Evolutionary conservation across 129 eudicot species (phyloP), one percentile per base, ranked within the genome.

Genomic region (Cynara cardunculus): DNA sequence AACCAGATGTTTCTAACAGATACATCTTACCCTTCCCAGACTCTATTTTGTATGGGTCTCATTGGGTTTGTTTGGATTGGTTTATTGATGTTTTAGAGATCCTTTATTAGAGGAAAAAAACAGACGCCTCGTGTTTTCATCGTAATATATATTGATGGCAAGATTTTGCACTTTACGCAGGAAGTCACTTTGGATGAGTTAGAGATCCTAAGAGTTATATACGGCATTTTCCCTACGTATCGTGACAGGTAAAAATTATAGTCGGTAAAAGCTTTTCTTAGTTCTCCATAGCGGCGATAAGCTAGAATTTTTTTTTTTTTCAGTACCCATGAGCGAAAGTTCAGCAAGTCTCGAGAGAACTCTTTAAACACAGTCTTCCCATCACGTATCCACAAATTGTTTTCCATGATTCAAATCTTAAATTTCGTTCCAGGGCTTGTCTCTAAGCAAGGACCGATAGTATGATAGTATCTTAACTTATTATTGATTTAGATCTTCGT

Each of bases 141-240:
- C 27, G 8, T 61, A 46, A 25, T 28, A 39, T 26, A 66, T 56
- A 35, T 76, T 53, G 61, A 84, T 78, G 19, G 7, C 62, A 78
- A 35, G 59, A 53, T 82, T 72, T 72, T 34, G 9, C 25, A 80
- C 74, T 76, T 85, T 66, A 76, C 24, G 22, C 87, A 95, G 99
- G 97, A 86, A 61, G 91, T 90, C 61, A 84, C 90, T 70, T 84
- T 92, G 80, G 97, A 88, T 69, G 87, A 95, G 72, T 83, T 95
- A 79, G 88, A 95, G 89, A 87, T 95, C 84, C 74, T 92, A 82
- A 88, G 99, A 81, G 97, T 95, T 49, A 87, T 92, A 89, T 95
- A 84, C 71, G 99, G 99, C 67, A 90, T 95, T 74, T 95, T 95
- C 82, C 99, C 99, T 56, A 95, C 99, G 3, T 92, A 90, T 68